A percentile compares a stretch with the other conserved stretches of the same genome.
Conservation (phyloP, 2,329 filamentous ascomycete genomes). For the Nigrograna mackinnonii region DNA sequence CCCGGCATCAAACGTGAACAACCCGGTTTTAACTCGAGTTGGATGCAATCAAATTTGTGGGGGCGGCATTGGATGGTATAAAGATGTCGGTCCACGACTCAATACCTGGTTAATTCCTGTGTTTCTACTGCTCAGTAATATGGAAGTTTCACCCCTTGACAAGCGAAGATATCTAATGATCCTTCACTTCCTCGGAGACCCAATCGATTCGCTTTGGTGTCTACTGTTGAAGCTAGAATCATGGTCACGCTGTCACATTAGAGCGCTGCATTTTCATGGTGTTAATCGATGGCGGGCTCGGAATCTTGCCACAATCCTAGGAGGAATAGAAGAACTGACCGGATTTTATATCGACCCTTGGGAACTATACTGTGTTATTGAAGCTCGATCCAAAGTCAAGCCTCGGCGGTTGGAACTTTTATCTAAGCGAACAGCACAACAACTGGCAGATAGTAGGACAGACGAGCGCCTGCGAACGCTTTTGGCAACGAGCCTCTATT, state of each 20-base stretch:
- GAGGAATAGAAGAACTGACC: slow-evolving; percentile 12
- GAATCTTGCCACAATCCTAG: slow-evolving; percentile 11
- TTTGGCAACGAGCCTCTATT: slow-evolving; percentile 17
- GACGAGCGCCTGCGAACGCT: slow-evolving; percentile 17
- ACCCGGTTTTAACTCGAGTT: slow-evolving; percentile 9
- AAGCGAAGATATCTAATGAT: slow-evolving; percentile 17
- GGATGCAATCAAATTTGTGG: slow-evolving; percentile 14
- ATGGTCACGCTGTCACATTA: slow-evolving; percentile 13
- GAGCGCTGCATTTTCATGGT: not conserved
- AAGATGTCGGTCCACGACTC: slow-evolving; percentile 19
- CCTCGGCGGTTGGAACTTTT: slow-evolving; percentile 2
- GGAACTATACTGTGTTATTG: slow-evolving; percentile 4
- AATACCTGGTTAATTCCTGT: slow-evolving; percentile 23
- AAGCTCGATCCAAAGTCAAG: not conserved
- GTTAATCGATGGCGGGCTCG: not conserved
- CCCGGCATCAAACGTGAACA: slow-evolving; percentile 4
- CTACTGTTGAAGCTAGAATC: slow-evolving; percentile 19
- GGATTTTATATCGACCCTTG: slow-evolving; percentile 8
- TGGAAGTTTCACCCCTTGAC: slow-evolving; percentile 23
- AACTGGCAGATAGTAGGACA: slow-evolving; percentile 15
- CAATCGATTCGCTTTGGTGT: slow-evolving; percentile 21
- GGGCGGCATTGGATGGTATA: slow-evolving; percentile 12
- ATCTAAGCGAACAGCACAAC: slow-evolving; percentile 7
- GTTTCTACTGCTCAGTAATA: slow-evolving; percentile 21
- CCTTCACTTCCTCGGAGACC: slow-evolving; percentile 22